phyloP scores from a whole-genome alignment of 2,329 filamentous ascomycete species.

The Colletotrichum plurivorum region DNA sequence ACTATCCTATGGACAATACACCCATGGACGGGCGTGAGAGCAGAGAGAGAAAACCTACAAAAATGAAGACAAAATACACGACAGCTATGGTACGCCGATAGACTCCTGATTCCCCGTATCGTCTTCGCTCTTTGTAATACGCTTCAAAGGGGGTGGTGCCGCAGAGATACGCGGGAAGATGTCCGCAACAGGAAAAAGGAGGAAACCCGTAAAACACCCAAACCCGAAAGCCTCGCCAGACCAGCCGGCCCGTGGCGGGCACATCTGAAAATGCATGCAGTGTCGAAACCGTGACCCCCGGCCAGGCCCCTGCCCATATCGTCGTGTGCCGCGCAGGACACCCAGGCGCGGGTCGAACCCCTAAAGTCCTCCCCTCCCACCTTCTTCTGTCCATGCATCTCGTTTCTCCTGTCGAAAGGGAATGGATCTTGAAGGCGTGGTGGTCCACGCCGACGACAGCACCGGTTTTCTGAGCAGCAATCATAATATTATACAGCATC shows the following conservation, averaged over 20 bases:
- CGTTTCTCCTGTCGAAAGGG: conserved; percentile 18
- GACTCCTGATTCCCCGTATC: conserved; percentile 44
- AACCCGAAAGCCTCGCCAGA: conserved; percentile 33
- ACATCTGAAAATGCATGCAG: conserved; percentile 36
- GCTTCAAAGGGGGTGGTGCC: conserved; percentile 28
- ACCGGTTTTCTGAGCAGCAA: conserved; percentile 2
- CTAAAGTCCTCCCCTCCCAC: conserved; percentile 2
- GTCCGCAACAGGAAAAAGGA: conserved; percentile 37
- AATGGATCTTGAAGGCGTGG: conserved; percentile 23
- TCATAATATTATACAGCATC: conserved; percentile 69
- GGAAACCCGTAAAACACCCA: conserved; percentile 29
- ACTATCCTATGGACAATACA: conserved; percentile 39
- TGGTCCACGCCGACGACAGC: conserved; percentile 5
- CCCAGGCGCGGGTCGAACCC: background rate
- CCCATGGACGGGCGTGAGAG: conserved; percentile 39
- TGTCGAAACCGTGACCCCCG: conserved; percentile 5
- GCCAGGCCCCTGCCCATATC: conserved; percentile 12
- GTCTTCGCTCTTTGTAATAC: conserved; percentile 43
- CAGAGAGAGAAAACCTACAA: conserved; percentile 31
- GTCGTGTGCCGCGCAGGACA: conserved; percentile 14
- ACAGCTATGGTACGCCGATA: conserved; percentile 45
- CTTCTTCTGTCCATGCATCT: conserved; percentile 30
- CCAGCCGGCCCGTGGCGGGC: conserved; percentile 32
- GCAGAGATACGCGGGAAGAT: conserved; percentile 30
- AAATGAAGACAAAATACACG: conserved; percentile 39